Evolutionary conservation across 2,329 filamentous ascomycete species (phyloP), one percentile per base, ranked within the genome.

Genomic region (Ilyonectria sp.): DNA sequence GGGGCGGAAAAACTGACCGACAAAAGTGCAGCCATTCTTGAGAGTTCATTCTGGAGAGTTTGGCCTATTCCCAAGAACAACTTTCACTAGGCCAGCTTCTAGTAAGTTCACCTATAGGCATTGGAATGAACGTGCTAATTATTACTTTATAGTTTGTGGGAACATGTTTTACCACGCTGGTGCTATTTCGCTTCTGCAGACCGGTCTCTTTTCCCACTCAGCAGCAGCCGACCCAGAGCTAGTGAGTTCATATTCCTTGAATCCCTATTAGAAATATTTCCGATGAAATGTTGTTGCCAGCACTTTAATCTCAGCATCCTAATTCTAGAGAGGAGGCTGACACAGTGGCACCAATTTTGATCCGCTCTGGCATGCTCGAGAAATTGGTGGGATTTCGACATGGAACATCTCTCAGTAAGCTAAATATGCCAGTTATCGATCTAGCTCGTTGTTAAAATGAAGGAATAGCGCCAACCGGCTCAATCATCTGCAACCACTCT

Each of bases 141-240:
- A 4, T 6, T 6, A 7, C 40, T 43, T 15, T 40, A 31, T n/a
- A 69, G 67, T 67, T 46, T 69, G 67, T 29, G 67, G 63, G 2
- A 69, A 69, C 21, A 67, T 60, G 1, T 69, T 67, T 26, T 69
- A 67, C 29, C 63, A 69, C 21, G 50, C 67, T 6, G 63, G 63
- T 23, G 60, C 53, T 2, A 67, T 69, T 40, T 60, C 67, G 15
- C 54, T 69, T 6, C 44, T 67, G 8, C 59, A 64, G 21, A 67
- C 55, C 6, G 55, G 63, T 13, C 15, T 43, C 7, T 17, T 43
- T n/a, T 43, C 40, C 17, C 40, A 43, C 40, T 17, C 17, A 5
- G 17, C 3, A n/a, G n/a, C 15, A n/a, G 17, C 40, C 15, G 17
- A 43, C 4, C 7, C 17, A 19, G 40, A 19, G 40, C 15, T 17